Conservation (phyloP, 306 rosid genomes). For the Pyrus betulifolia region DNA sequence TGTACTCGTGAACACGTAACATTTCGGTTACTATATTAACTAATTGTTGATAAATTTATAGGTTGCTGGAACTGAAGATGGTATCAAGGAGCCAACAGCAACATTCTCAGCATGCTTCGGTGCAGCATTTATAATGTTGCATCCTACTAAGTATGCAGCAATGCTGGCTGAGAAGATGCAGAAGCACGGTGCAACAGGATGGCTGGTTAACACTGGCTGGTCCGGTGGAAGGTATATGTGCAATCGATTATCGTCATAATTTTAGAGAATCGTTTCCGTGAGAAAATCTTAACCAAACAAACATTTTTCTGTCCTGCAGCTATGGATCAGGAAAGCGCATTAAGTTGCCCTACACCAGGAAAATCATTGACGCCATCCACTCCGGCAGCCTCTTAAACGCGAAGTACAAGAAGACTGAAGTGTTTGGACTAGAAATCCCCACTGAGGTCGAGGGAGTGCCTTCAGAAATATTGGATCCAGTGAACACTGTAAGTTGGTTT, state of each 20-base stretch:
- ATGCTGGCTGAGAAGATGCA: slow-evolving; percentile 90
- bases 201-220: slow-evolving; percentile 99
- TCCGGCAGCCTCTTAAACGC: slow-evolving; percentile 59
- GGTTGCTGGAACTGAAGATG: slow-evolving; percentile 96
- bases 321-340: slow-evolving; percentile 67
- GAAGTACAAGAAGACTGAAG: slow-evolving; percentile 41
- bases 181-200: slow-evolving; percentile 74
- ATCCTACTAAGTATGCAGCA: slow-evolving; percentile 88
- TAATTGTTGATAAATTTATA: neutral
- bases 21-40: neutral
- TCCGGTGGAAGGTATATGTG: slow-evolving; percentile 64
- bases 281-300: neutral
- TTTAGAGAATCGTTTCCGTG: neutral
- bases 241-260: neutral
- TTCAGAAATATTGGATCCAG: slow-evolving; percentile 62
- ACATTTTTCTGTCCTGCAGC: slow-evolving; percentile 19
- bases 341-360: slow-evolving; percentile 64
- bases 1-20: neutral
- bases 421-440: slow-evolving; percentile 80
- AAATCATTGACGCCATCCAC: slow-evolving; percentile 80
- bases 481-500: slow-evolving; percentile 51
- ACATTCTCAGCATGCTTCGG: slow-evolving; percentile 95
- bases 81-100: slow-evolving; percentile 79
- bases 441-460: slow-evolving; percentile 67
- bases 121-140: slow-evolving; percentile 86